Evolutionary conservation across 495 filamentous ascomycete species (phyloP).

Genomic region (Bathelium albidoporum): DNA sequence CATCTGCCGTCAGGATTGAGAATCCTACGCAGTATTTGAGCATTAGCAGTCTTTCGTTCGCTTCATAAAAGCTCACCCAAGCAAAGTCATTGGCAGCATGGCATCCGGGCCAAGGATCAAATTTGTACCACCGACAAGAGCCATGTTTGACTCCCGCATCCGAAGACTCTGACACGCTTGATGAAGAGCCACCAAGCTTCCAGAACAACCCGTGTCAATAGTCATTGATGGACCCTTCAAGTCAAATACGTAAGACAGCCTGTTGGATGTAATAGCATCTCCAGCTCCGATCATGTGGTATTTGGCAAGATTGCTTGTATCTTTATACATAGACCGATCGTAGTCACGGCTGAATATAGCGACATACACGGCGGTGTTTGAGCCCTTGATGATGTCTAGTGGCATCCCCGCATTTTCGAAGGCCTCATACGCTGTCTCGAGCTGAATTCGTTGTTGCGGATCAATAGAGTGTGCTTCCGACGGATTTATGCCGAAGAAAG

Average conservation of each 20-base stretch:
- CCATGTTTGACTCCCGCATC: neutral
- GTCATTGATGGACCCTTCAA: constrained; percentile 39
- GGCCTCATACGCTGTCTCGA: constrained; percentile 8
- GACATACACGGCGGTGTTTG: neutral
- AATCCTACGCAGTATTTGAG: neutral
- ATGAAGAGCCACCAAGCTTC: constrained; percentile 13
- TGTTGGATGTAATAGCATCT: constrained; percentile 39
- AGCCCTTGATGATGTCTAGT: neutral
- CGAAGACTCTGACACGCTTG: constrained; percentile 1
- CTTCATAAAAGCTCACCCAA: neutral
- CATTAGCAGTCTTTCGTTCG: too few species aligned
- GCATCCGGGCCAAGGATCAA: neutral
- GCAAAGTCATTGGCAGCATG: neutral
- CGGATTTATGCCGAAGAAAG: constrained; percentile 7
- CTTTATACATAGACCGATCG: neutral
- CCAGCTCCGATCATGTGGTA: neutral
- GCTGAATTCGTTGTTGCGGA: constrained; percentile 8
- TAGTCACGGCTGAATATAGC: neutral
- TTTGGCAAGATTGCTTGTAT: neutral
- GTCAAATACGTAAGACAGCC: constrained; percentile 41
- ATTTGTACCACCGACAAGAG: neutral
- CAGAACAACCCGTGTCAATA: constrained; percentile 46
- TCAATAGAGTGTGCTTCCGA: constrained; percentile 8
- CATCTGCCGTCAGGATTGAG: neutral
- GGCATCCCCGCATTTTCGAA: constrained; percentile 17